phyloP scores from a whole-genome alignment of 148 eudicot genomes.

The Selenicereus undatus region DNA sequence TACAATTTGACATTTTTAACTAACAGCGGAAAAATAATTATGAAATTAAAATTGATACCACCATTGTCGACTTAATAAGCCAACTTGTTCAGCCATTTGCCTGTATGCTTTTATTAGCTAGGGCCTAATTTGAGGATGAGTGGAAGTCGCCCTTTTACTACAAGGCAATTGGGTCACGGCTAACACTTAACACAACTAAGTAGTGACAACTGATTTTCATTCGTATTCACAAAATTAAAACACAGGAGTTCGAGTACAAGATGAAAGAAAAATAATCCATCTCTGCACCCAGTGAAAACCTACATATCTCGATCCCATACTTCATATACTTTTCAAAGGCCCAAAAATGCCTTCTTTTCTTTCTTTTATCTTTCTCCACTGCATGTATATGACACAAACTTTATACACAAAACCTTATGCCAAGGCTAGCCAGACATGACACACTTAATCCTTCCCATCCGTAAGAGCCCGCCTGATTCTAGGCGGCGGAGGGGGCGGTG shows the following conservation, averaged over 20 bases:
- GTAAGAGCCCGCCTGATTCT: background rate
- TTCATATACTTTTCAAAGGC: background rate
- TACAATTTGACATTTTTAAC: too few species aligned
- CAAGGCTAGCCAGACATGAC: background rate
- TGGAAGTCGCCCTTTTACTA: too few species aligned
- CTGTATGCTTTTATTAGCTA: too few species aligned
- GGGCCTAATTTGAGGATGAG: too few species aligned
- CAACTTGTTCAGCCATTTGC: too few species aligned
- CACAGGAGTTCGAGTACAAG: background rate
- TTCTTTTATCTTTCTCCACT: background rate
- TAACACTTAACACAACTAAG: too few species aligned
- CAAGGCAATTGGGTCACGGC: too few species aligned
- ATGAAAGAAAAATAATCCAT: too few species aligned
- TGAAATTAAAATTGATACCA: too few species aligned
- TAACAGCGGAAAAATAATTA: too few species aligned
- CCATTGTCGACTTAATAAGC: too few species aligned
- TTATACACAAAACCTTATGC: background rate
- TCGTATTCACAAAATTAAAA: background rate
- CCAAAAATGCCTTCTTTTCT: background rate
- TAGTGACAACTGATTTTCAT: too few species aligned
- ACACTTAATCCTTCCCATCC: background rate
- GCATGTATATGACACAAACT: background rate
- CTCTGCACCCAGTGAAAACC: background rate
- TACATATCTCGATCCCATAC: background rate
- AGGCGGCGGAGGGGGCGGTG: slow-evolving; percentile 48